phyloP scores from a whole-genome alignment of 257 asterid species.

The Petunia secreta region DNA sequence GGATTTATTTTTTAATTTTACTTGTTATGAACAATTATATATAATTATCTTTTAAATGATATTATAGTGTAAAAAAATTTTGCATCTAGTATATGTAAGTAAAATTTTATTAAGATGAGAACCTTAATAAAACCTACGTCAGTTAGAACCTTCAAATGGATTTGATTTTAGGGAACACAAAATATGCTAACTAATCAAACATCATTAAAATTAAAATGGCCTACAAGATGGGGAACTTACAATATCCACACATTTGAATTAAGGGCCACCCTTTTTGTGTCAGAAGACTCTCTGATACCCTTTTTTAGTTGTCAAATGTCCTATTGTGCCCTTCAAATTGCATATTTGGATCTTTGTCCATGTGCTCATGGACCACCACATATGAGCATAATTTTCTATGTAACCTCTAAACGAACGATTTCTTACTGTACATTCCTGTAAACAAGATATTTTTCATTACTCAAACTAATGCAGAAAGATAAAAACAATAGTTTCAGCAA shows the following conservation, averaged over 20 bases:
- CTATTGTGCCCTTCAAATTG: slow-evolving; percentile 25
- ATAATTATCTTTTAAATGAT: too few relatives aligned
- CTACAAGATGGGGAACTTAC: slow-evolving; percentile 36
- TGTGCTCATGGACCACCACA: slow-evolving; percentile 33
- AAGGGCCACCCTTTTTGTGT: neutral
- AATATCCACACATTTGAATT: slow-evolving; percentile 32
- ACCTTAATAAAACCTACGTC: too few relatives aligned
- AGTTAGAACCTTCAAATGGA: neutral
- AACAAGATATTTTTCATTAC: neutral
- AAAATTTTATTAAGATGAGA: too few relatives aligned
- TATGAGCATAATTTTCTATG: neutral
- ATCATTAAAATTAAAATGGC: slow-evolving; percentile 8
- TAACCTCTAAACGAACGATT: neutral
- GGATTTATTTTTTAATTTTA: too few relatives aligned
- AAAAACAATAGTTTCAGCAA: neutral
- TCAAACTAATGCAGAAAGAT: neutral
- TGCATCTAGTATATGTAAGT: too few relatives aligned
- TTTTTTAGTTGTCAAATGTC: slow-evolving; percentile 31
- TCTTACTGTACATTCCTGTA: neutral
- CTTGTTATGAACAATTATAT: too few relatives aligned
- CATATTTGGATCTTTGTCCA: neutral
- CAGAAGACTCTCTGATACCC: slow-evolving; percentile 23
- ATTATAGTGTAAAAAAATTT: too few relatives aligned
- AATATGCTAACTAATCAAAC: neutral
- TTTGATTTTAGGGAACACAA: neutral